Evolutionary conservation across 805 yeast genomes (phyloP).

Genomic region (Zygotorulaspora florentina): DNA sequence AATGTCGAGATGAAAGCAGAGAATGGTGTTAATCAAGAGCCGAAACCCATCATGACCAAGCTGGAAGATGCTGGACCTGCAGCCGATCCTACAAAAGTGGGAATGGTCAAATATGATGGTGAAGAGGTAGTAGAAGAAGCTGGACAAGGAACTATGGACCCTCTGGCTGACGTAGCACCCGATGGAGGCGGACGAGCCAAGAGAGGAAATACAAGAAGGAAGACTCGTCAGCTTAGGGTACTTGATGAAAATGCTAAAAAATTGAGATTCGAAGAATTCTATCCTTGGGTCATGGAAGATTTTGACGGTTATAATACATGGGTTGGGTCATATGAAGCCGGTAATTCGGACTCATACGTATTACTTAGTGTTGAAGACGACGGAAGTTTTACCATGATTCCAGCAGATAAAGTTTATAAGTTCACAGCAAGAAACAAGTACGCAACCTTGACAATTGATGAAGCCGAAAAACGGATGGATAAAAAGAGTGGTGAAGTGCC

Average conservation of each 20-base stretch:
- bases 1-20: neutral
- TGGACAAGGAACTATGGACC: conserved; percentile 33
- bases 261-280: conserved; percentile 89
- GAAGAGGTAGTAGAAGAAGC: conserved; percentile 40
- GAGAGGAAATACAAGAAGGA: conserved; percentile 59
- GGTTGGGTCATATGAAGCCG: conserved; percentile 95
- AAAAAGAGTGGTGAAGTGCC: conserved; percentile 67
- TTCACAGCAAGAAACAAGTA: conserved; percentile 92
- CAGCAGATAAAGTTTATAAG: conserved; percentile 89
- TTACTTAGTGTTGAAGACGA: conserved; percentile 78
- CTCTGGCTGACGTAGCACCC: conserved; percentile 73
- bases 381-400: conserved; percentile 84
- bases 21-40: conserved; percentile 4
- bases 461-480: conserved; percentile 93
- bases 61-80: conserved; percentile 38
- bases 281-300: conserved; percentile 98
- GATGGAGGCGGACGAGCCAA: conserved; percentile 80
- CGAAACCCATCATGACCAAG: conserved; percentile 24
- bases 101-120: conserved; percentile 40
- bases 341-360: conserved; percentile 77
- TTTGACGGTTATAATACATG: conserved; percentile 90
- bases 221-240: conserved; percentile 77
- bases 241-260: conserved; percentile 80
- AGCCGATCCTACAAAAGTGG: conserved; percentile 38
- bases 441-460: conserved; percentile 90